Evolutionary conservation across 805 yeast species (phyloP), one percentile per base, ranked within the genome.

Genomic region (Yamadazyma akitaensis): DNA sequence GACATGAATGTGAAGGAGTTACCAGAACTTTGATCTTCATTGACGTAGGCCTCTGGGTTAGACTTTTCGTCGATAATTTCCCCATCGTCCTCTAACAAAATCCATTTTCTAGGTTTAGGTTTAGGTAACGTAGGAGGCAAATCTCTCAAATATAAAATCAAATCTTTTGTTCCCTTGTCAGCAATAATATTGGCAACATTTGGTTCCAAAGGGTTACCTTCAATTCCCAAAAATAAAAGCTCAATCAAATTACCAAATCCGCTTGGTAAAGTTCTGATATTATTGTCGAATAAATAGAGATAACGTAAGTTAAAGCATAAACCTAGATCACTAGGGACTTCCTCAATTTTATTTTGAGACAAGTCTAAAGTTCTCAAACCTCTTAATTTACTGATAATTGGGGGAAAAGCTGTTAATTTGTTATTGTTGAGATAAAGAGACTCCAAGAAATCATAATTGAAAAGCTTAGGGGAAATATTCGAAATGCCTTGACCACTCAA

Each of bases 401-500:
- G 64, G 3, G 99, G 98, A 19, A 94, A 57, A 2, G 62, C 49
- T 9, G 79, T 77, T 53, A 94, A 73, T 56, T 83, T 83, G 64
- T 95, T 94, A 59, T 96, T 96, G 67, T 85, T 89, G 55, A 94
- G 70, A 63, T 87, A 94, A 45, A 94, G 72, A 51, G 92, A 84
- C 60, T 92, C 94, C 58, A 94, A 76, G 57, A 94, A 94, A 50
- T 79, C 77, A 65, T 90, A 94, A 39, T 82, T 80, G 73, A 89
- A 89, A 39, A 94, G 66, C 56, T 82, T 82, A 17, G 85, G 79
- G n/a, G 88, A 79, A 26, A 92, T 54, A 47, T 80, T 77, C 51
- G 80, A 72, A 43, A 94, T 73, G 30, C 92, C 88, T 65, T 94
- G 96, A 49, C 97, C 97, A 53, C 95, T 82, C 53, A 92, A 72